Evolutionary conservation across 2,329 filamentous ascomycete species (phyloP), one percentile per base, ranked within the genome.

Genomic region (Apiospora phragmitis): DNA sequence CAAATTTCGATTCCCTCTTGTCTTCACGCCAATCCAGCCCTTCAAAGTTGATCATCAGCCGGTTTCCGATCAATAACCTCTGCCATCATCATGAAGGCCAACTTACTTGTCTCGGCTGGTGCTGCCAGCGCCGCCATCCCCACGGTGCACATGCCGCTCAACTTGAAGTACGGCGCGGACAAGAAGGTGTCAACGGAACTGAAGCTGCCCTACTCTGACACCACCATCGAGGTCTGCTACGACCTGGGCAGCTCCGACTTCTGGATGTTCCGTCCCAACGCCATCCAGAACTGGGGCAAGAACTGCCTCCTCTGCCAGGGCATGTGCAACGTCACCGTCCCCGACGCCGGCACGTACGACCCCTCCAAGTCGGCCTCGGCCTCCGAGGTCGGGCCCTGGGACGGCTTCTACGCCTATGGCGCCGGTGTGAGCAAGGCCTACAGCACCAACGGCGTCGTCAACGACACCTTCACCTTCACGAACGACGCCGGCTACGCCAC

Each of bases 381-480:
- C 4, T 29, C 68, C 3, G 24, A 29, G 9, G 32, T 67, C 2
- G 70, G n/a, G 12, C 55, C 66, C 29, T 67, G 55, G 38, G 59
- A 67, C 67, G 67, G 14, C 29, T 41, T 69, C 6, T 73, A 73
- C 49, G 70, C 38, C 18, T 78, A 76, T 42, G 74, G 74, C 24
- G 43, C 65, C 24, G 70, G 62, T 65, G 59, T 66, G 43, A 66
- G 69, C 47, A 77, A 77, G 72, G 68, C 72, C 43, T 68, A 74
- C 49, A 16, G 21, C 0, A 73, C 73, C 42, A 9, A 71, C n/a
- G 45, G 69, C 1, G 65, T 71, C 38, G 65, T 76, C 45, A 74
- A 76, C 43, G 76, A 77, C 70, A 78, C 76, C 3, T 71, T 77
- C 45, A 73, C 67, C n/a, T 78, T 78, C 67, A 51, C 67, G 65